Base-by-base conservation (phyloP, 2,329 filamentous ascomycete genomes). In the Helminthosporium solani region DNA sequence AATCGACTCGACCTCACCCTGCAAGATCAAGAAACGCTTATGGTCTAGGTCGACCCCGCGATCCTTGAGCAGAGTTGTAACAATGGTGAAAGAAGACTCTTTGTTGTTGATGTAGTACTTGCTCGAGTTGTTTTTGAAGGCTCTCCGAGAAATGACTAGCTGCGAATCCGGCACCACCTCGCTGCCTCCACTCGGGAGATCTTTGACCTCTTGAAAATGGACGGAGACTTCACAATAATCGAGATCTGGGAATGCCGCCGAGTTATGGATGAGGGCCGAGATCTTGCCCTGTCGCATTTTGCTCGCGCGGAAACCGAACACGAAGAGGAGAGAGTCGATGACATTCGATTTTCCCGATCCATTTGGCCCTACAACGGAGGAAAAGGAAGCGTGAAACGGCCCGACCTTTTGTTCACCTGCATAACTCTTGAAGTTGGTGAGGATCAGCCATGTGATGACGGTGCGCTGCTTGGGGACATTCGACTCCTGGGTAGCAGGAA, bases 261-360 rank as follows among this genome's bases (percentile, higher is more conserved):
- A 97, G 69, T 97, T 99, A 74, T 99, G 94, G 57, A 99, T 99
- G 39, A 99, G 76, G 3, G 94, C 94, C 1, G 94, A 99, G 38
- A 99, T 90, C 74, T 99, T 99, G 64, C 94, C 94, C 70, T 99
- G 94, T 63, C 94, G 83, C 94, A 99, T 99, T 74, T 99, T 99
- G 78, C 92, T 97, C 33, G 94, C 94, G 49, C 94, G 86, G 75
- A 99, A 99, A 43, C 95, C 94, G 66, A 99, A 99, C n/a, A 99
- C 94, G 64, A 99, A 99, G 1, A 99, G 82, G 21, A 99, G 76
- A 2, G 94, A 96, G 72, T 99, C 94, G 66, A 99, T 99, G 52
- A 99, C 95, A 61, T 99, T 99, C 18, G 94, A 97, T 70, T 99
- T 99, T 48, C 94, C 94, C 8, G 94, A 99, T 50, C 94, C 94